Conservation (phyloP, 1,284 basidiomycete species). For the Marasmius fiardii region DNA sequence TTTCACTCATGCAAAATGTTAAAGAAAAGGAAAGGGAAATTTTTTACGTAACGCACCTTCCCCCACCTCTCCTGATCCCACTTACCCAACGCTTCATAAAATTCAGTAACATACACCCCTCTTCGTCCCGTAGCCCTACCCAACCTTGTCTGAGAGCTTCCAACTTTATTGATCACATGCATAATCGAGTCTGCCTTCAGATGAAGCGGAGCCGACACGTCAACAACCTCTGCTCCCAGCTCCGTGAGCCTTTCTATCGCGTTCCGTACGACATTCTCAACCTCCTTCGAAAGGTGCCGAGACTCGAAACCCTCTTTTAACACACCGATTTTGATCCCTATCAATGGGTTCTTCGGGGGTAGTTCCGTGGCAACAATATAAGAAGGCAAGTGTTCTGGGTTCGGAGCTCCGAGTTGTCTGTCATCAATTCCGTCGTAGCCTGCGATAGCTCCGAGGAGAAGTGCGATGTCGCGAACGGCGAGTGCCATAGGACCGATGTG, state of each 20-base stretch:
- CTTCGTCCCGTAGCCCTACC: conserved; percentile 27
- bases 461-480: neutral
- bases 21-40: neutral
- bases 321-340: conserved; percentile 37
- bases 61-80: conserved; percentile 39
- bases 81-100: conserved; percentile 32
- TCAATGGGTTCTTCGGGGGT: conserved; percentile 19
- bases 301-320: conserved; percentile 37
- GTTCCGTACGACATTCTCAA: conserved; percentile 28
- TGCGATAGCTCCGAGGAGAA: neutral
- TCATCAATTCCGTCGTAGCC: conserved; percentile 25
- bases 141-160: conserved; percentile 17
- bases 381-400: conserved; percentile 32
- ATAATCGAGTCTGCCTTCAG: conserved; percentile 8
- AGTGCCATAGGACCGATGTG: conserved; percentile 3
- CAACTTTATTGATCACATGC: conserved; percentile 21
- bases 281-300: conserved; percentile 32
- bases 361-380: conserved; percentile 26
- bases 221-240: conserved; percentile 37
- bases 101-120: conserved; percentile 35
- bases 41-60: conserved; percentile 19
- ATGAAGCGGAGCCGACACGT: conserved; percentile 30
- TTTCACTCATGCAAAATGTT: too few species aligned
- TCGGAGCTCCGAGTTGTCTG: conserved; percentile 40
- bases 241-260: conserved; percentile 31